These are phyloP conservation scores for Penicillium odoratum DNA, from an alignment of 495 filamentous ascomycete genomes.

Conservation along the genomic window DNA sequence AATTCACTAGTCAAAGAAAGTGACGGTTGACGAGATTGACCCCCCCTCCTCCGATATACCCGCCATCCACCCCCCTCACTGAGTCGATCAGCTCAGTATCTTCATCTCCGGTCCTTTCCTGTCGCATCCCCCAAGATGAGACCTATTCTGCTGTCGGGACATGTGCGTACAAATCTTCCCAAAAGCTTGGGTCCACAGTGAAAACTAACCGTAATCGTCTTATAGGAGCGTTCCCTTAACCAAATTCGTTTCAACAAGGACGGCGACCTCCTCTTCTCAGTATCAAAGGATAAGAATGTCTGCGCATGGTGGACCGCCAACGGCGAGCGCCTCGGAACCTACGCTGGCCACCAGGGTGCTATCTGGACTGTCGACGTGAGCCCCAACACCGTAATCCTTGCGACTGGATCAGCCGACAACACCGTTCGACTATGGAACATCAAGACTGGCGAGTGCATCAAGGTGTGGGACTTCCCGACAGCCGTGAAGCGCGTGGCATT, in stretches of 20 bases:
- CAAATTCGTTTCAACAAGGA: constrained; percentile 98
- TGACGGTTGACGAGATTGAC: constrained; percentile 40
- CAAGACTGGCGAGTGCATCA: constrained; percentile 86
- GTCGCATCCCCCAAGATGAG: constrained; percentile 63
- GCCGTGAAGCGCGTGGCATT: constrained; percentile 97
- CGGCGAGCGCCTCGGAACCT: constrained; percentile 92
- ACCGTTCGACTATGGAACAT: constrained; percentile 97
- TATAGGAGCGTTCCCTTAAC: constrained; percentile 89
- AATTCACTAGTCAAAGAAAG: constrained; percentile 46
- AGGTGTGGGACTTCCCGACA: constrained; percentile 95
- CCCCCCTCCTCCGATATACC: constrained; percentile 40
- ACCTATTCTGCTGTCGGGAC: constrained; percentile 91
- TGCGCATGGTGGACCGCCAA: constrained; percentile 94
- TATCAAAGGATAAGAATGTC: constrained; percentile 94
- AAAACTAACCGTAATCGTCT: constrained; percentile 9
- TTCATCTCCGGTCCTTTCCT: constrained; percentile 12
- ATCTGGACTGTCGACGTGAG: constrained; percentile 99
- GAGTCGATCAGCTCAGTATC: constrained; percentile 22
- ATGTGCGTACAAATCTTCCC: constrained; percentile 56
- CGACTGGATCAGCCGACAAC: constrained; percentile 95
- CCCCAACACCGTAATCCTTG: constrained; percentile 89
- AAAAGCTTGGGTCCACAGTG: constrained; percentile 22
- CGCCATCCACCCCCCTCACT: constrained; percentile 36
- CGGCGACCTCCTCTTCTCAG: constrained; percentile 96
- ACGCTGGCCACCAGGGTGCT: constrained; percentile 94